Base-by-base conservation (phyloP, 2,329 filamentous ascomycete species). In the Chaetomium globosum region DNA sequence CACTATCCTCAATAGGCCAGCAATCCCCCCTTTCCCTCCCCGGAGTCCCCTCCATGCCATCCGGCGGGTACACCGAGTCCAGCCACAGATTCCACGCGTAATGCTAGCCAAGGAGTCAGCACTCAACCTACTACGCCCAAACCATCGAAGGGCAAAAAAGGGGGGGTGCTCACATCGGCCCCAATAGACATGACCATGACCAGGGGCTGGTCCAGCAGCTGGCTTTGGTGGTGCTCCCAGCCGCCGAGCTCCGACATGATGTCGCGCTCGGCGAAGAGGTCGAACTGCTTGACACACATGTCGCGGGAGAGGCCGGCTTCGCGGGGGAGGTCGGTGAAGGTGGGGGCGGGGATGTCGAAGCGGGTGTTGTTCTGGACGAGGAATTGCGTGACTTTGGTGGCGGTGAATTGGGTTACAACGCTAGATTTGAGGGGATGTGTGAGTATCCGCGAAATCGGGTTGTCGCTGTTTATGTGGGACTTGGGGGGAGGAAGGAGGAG, bases 1-100 rank as follows among this genome's bases (percentile, higher is more conserved):
- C 57, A 51, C 13, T 51, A 19, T 59, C 46, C 30, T 59, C 57
- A 5, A 51, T 21, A 4, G 36, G 28, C 9, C 30, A n/a, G 13
- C 81, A 83, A n/a, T 74, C 72, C 53, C 81, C 81, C 71, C 81
- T 80, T 39, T 74, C 75, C 64, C 75, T 75, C 71, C 81, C 80
- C 21, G 78, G 77, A 4, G 66, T 63, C 52, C 75, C 70, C 23
- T 74, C 68, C 62, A 28, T 9, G 30, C 72, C 76, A 68, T 76
- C 72, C 57, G 80, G 69, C 30, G 71, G 71, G 65, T 71, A 73
- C 61, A 33, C 65, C 12, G 70, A 71, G 79, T 90, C 87, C 70
- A 90, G 83, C 88, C 87, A 90, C 69, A 87, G 80, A 85, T 89
- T 89, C 76, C 86, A 82, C 70, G 83, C 78, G 55, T 81, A 77